phyloP scores from a whole-genome alignment of 257 asterid species.

The Petrea volubilis region DNA sequence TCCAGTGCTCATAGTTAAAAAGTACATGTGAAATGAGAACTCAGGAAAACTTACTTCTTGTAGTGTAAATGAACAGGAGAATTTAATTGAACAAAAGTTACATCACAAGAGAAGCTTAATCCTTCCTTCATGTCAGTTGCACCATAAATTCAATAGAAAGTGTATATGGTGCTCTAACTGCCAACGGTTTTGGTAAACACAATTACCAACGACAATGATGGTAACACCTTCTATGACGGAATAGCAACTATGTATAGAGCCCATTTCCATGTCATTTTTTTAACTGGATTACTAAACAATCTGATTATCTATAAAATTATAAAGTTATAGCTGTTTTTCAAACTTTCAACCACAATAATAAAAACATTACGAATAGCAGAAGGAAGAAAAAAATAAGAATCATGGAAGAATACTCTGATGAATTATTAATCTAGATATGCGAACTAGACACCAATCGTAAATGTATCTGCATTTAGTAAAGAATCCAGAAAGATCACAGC shows the following conservation, averaged over 20 bases:
- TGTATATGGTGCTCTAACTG: neutral
- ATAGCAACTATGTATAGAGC: neutral
- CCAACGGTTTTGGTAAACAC: neutral
- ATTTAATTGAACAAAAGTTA: neutral
- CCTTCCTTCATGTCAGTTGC: neutral
- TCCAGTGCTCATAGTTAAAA: neutral
- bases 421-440: neutral
- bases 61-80: conserved; percentile 6
- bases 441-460: neutral
- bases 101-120: neutral
- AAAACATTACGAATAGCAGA: neutral
- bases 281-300: conserved; percentile 3
- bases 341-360: neutral
- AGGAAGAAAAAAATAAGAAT: neutral
- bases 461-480: neutral
- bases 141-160: neutral
- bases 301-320: neutral
- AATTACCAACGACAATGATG: neutral
- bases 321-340: neutral
- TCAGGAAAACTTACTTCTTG: neutral
- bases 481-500: neutral
- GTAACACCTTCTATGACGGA: neutral
- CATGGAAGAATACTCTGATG: neutral
- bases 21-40: neutral
- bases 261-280: neutral